phyloP scores from a whole-genome alignment of 2,329 filamentous ascomycete genomes.

The Talaromyces piceae region DNA sequence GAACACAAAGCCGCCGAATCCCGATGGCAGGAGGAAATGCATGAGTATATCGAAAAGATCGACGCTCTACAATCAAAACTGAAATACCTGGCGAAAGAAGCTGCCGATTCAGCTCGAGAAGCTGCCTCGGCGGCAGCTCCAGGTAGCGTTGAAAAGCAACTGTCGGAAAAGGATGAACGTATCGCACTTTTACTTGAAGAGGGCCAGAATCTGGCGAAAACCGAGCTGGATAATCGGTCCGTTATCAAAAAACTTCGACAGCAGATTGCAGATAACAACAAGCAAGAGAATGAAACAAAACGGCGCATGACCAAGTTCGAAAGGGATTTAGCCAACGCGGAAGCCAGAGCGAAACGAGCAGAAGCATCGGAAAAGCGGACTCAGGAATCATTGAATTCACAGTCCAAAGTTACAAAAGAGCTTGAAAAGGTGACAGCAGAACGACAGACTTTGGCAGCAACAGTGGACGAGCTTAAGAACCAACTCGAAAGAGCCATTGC shows the following conservation, averaged over 20 bases:
- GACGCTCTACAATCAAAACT: constrained; percentile 89
- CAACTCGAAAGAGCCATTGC: constrained; percentile 63
- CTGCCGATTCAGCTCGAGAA: constrained; percentile 66
- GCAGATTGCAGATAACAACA: constrained; percentile 46
- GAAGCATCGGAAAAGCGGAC: constrained; percentile 53
- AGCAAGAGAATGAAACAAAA: constrained; percentile 42
- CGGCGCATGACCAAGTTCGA: constrained; percentile 54
- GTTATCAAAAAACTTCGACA: constrained; percentile 71
- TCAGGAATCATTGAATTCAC: constrained; percentile 47
- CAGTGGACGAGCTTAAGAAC: constrained; percentile 59
- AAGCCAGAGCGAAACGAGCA: constrained; percentile 53
- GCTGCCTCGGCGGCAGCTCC: constrained; percentile 54
- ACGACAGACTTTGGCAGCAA: constrained; percentile 54
- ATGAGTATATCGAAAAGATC: constrained; percentile 78
- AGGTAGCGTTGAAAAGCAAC: constrained; percentile 65
- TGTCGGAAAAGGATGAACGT: constrained; percentile 84
- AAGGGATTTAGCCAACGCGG: constrained; percentile 41
- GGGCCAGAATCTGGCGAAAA: constrained; percentile 78
- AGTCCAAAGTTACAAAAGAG: constrained; percentile 49
- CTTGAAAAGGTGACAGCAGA: constrained; percentile 57
- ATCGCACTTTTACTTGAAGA: constrained; percentile 88
- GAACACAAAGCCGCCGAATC: constrained; percentile 45
- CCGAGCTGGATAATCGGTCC: constrained; percentile 74
- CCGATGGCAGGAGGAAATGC: constrained; percentile 71
- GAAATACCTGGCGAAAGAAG: constrained; percentile 75